Base-by-base conservation (phyloP, 257 asterid species). In the Nicotiana otophora region DNA sequence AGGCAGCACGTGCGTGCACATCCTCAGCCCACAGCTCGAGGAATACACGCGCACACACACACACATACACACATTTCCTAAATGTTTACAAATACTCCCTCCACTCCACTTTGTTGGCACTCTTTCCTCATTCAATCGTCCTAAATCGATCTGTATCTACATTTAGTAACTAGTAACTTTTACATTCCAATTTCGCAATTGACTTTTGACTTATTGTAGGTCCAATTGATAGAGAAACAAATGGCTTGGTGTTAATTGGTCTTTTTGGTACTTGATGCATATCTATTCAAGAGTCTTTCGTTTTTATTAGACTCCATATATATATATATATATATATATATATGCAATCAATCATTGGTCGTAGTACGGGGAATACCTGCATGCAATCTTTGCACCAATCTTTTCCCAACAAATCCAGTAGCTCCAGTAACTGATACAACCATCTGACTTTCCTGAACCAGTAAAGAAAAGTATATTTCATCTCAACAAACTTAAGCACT, bases 381-480 rank as follows among this genome's bases (percentile, higher is more conserved):
- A 55, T 89, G 94, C 91, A 96, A 90, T 90, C 93, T 92, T 88
- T 89, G 91, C 84, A 96, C 98, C 95, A 96, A 89, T 85, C 94
- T 87, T 93, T 88, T 96, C 64, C 99, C 99, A 69, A 96, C 87
- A 88, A 96, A 96, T 55, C 99, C 98, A 16, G 99, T 96, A 46
- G 97, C 99, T 77, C 99, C 99, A 15, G 98, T 93, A 51, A 94
- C 83, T 16, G 99, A 92, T 84, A 96, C 93, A 57, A 89, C 88
- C 98, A 96, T 93, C 90, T 89, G 90, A 83, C 87, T 90, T 46
- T 34, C 92, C 97, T 92, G 93, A 86, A 36, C 46, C 82, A 69
- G 72, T 65, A 84, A 33, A 75, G 36, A 17, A 42, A 5, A 20
- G 28, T 67, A 79, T 51, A 82, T 62, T 0, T 82, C 74, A 72